Evolutionary conservation across 768 basidiomycete genomes (phyloP).

Genomic region (Xerocomus brunneocitrinus): DNA sequence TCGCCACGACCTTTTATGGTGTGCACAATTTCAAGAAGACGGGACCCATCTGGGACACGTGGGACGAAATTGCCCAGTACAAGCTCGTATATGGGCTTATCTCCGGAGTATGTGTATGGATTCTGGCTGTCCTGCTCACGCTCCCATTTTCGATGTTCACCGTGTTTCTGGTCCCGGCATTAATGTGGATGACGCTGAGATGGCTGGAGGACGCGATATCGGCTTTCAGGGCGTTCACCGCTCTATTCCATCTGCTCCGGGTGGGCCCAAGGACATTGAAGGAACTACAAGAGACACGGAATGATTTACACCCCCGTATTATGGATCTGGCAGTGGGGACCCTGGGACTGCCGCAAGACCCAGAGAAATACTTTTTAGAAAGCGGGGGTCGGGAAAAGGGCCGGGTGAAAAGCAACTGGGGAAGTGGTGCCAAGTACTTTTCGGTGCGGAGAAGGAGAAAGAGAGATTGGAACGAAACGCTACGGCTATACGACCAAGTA

Average conservation of each 20-base stretch:
- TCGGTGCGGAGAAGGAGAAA: conserved; percentile 75
- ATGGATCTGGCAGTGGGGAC: conserved; percentile 56
- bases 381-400: conserved; percentile 68
- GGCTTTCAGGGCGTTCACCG: conserved; percentile 67
- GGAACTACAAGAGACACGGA: conserved; percentile 48
- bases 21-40: conserved; percentile 76
- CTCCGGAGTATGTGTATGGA: conserved; percentile 69
- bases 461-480: conserved; percentile 86
- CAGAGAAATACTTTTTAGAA: conserved; percentile 59
- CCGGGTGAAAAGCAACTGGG: conserved; percentile 60
- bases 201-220: conserved; percentile 86
- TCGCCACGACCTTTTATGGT: conserved; percentile 62
- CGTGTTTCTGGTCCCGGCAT: conserved; percentile 53
- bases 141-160: conserved; percentile 60
- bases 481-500: conserved; percentile 75
- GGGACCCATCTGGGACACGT: conserved; percentile 81
- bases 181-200: conserved; percentile 89
- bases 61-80: conserved; percentile 88
- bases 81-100: conserved; percentile 80
- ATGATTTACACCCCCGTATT: conserved; percentile 58
- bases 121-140: conserved; percentile 48
- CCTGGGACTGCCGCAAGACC: conserved; percentile 62
- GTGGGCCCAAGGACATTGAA: conserved; percentile 57
- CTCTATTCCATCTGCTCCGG: conserved; percentile 56
- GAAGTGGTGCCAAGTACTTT: conserved; percentile 70